phyloP scores from a whole-genome alignment of 495 filamentous ascomycete species.

The Talaromyces ruber region DNA sequence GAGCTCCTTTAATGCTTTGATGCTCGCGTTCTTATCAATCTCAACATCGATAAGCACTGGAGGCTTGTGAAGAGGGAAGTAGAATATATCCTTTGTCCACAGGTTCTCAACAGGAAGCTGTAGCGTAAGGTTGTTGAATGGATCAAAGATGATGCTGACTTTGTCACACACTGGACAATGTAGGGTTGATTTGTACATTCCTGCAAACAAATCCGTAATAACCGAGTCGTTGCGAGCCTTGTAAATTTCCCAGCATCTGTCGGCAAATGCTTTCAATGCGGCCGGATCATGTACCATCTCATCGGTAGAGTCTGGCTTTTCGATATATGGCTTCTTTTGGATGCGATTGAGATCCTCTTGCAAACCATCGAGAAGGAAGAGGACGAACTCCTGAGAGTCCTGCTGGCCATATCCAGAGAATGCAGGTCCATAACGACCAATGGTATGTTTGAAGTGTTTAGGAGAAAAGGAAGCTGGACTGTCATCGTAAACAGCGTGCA shows the following conservation, averaged over 20 bases:
- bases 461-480: slow-evolving; percentile 59
- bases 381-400: slow-evolving; percentile 95
- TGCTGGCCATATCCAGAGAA: slow-evolving; percentile 96
- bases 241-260: slow-evolving; percentile 84
- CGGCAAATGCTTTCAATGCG: slow-evolving; percentile 72
- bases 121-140: slow-evolving; percentile 88
- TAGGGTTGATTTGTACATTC: slow-evolving; percentile 96
- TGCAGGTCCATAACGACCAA: slow-evolving; percentile 69
- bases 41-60: slow-evolving; percentile 74
- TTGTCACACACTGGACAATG: slow-evolving; percentile 86
- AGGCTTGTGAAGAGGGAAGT: slow-evolving; percentile 56
- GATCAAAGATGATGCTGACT: slow-evolving; percentile 97
- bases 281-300: slow-evolving; percentile 81
- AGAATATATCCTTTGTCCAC: slow-evolving; percentile 65
- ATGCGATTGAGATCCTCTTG: slow-evolving; percentile 94
- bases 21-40: slow-evolving; percentile 70
- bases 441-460: slow-evolving; percentile 65
- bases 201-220: slow-evolving; percentile 88
- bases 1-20: slow-evolving; percentile 67
- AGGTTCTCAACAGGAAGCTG: slow-evolving; percentile 78
- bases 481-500: slow-evolving; percentile 60
- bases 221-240: slow-evolving; percentile 90
- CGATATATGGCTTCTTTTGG: slow-evolving; percentile 91
- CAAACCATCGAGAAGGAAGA: slow-evolving; percentile 87
- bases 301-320: slow-evolving; percentile 96